Base-by-base conservation (phyloP, 2,329 filamentous ascomycete genomes). In the Colletotrichum sp. region DNA sequence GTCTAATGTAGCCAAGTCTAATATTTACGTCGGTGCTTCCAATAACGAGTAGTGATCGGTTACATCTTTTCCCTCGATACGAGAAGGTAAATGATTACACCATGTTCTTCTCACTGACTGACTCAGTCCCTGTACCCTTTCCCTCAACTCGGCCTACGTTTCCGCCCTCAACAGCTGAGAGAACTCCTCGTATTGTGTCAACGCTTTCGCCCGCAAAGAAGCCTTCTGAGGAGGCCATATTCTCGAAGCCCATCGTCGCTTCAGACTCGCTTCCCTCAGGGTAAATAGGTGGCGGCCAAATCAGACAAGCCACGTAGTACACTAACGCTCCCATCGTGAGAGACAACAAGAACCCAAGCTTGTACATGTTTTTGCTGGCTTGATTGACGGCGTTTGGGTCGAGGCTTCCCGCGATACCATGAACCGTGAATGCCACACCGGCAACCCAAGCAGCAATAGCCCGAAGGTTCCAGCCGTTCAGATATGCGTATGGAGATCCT, bases 351-450 rank as follows among this genome's bases (percentile, higher is more conserved):
- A 79, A 81, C 1, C 80, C 80, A 64, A 81, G 77, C 74, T 72
- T 81, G 72, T 81, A 81, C 79, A 81, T 81, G 67, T 81, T 75
- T 26, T 75, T 72, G 18, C 78, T 79, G 5, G 80, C 79, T 26
- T 77, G 58, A 60, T 77, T 79, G 26, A 81, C 71, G 9, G 76
- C 61, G 16, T 77, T 38, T 6, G 78, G 79, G 43, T 80, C 68
- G n/a, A 79, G 78, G 43, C 77, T 77, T 1, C 78, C 80, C n/a
- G 80, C 79, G 12, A 81, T 74, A 16, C 80, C 80, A 10, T 80
- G 80, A 2, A 81, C 75, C 3, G 78, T 79, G 38, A 81, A 78
- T 79, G n/a, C n/a, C 15, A 63, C 28, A 2, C 58, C 58, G 2
- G 58, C 30, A 5, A 63, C 0, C 58, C 58, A 63, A 18, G 58